Evolutionary conservation across 2,329 filamentous ascomycete genomes (phyloP).

Genomic region (Clonostachys rosea): DNA sequence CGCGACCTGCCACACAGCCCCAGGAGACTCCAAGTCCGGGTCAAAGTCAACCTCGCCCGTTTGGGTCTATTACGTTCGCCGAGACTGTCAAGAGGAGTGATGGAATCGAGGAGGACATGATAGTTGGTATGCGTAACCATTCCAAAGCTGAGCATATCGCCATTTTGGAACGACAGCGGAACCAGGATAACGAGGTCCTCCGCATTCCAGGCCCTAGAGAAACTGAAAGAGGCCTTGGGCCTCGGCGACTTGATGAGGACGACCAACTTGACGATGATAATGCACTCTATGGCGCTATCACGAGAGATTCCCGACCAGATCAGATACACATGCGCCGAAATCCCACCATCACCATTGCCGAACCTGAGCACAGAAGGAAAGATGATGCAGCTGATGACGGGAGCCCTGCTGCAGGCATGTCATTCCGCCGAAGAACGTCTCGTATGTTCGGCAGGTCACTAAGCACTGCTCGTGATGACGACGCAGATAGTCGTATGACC

Average conservation of each 20-base stretch:
- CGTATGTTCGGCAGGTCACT: neutral
- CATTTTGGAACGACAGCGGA: constrained; percentile 80
- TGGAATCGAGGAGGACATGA: constrained; percentile 38
- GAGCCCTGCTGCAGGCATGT: constrained; percentile 30
- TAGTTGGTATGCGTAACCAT: constrained; percentile 3
- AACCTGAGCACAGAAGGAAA: constrained; percentile 40
- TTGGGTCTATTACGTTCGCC: constrained; percentile 56
- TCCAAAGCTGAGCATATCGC: constrained; percentile 78
- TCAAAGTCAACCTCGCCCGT: neutral
- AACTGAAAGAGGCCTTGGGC: constrained; percentile 76
- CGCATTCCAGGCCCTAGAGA: constrained; percentile 91
- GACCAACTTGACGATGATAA: constrained; percentile 29
- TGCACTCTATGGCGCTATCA: constrained; percentile 12
- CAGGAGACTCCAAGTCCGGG: neutral
- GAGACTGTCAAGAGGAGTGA: constrained; percentile 60
- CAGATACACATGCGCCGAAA: constrained; percentile 24
- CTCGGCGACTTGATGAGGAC: constrained; percentile 43
- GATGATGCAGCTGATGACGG: constrained; percentile 35
- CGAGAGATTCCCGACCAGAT: constrained; percentile 16
- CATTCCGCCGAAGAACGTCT: constrained; percentile 21
- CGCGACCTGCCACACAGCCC: neutral
- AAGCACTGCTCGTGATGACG: neutral
- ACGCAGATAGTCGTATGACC: neutral
- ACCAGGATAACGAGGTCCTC: constrained; percentile 68
- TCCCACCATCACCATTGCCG: constrained; percentile 63